Conservation (phyloP, 148 eudicot species). For the Persicaria maculosa region DNA sequence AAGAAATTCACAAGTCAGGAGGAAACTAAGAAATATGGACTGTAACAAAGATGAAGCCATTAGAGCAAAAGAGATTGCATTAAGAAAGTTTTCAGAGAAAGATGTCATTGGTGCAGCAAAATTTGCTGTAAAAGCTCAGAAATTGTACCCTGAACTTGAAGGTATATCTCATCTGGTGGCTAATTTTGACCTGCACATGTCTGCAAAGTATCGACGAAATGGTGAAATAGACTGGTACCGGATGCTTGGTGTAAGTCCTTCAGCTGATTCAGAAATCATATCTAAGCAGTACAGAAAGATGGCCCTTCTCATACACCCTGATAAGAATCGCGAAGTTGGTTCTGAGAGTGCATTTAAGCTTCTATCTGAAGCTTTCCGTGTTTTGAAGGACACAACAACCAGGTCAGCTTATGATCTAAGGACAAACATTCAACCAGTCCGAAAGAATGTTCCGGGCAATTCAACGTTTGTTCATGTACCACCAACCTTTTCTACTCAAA, state of each 20-base stretch:
- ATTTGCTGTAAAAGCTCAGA: constrained; percentile 36
- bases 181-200: constrained; percentile 25
- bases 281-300: constrained; percentile 14
- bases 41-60: constrained; percentile 46
- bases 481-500: constrained; percentile 6
- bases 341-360: constrained; percentile 15
- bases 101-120: constrained; percentile 31
- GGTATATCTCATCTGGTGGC: constrained; percentile 30
- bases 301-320: constrained; percentile 16
- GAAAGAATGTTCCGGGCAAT: constrained; percentile 20
- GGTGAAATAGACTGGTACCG: constrained; percentile 28
- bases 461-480: constrained; percentile 11
- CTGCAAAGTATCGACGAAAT: constrained; percentile 19
- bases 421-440: constrained; percentile 34
- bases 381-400: constrained; percentile 6
- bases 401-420: constrained; percentile 56
- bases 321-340: constrained; percentile 14
- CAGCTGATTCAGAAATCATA: constrained; percentile 11
- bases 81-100: constrained; percentile 26
- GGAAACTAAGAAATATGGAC: constrained; percentile 23
- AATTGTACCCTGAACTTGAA: constrained; percentile 30
- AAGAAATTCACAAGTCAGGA: background rate
- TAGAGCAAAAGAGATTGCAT: constrained; percentile 37
- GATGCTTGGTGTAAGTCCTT: constrained; percentile 9
- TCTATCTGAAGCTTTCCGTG: constrained; percentile 12